phyloP scores from a whole-genome alignment of 2,329 filamentous ascomycete genomes.

The Waltergamsia citrina region DNA sequence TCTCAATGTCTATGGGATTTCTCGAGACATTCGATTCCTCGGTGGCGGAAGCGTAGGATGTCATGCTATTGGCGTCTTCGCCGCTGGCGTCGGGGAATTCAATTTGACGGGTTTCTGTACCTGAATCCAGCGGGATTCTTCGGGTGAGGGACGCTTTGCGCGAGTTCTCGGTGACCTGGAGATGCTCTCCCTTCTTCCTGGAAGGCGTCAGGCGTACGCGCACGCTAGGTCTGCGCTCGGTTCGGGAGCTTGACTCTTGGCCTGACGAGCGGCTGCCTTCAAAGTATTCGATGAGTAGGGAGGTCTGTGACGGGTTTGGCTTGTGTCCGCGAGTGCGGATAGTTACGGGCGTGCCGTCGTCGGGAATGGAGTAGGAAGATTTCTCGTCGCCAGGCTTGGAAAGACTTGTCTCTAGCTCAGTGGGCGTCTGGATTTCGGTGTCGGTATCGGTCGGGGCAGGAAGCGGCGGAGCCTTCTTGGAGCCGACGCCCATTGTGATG shows the following conservation, averaged over 20 bases:
- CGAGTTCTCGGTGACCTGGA: constrained; percentile 76
- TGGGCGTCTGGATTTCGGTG: constrained; percentile 52
- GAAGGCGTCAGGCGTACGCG: constrained; percentile 72
- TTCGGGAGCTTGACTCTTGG: constrained; percentile 35
- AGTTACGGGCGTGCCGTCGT: constrained; percentile 85
- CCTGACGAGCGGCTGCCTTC: constrained; percentile 58
- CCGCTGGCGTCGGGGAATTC: constrained; percentile 38
- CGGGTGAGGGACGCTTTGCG: constrained; percentile 53
- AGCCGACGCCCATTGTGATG: constrained; percentile 41
- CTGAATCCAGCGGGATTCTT: constrained; percentile 40
- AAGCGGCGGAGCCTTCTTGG: constrained; percentile 53
- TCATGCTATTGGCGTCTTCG: constrained; percentile 58
- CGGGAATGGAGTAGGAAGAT: constrained; percentile 71
- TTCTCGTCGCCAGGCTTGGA: constrained; percentile 60
- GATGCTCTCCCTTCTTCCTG: constrained; percentile 63
- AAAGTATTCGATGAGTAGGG: constrained; percentile 89
- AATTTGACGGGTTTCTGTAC: constrained; percentile 24
- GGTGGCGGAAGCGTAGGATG: constrained; percentile 68
- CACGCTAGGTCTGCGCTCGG: constrained; percentile 71
- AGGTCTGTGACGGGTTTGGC: constrained; percentile 67
- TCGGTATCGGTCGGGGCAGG: constrained; percentile 72
- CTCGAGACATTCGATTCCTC: constrained; percentile 70
- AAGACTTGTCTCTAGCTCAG: constrained; percentile 54
- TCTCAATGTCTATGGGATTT: constrained; percentile 83
- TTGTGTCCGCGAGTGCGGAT: constrained; percentile 67